Conservation (phyloP, 805 yeast genomes). For the Cyberlindnera mycetangii region DNA sequence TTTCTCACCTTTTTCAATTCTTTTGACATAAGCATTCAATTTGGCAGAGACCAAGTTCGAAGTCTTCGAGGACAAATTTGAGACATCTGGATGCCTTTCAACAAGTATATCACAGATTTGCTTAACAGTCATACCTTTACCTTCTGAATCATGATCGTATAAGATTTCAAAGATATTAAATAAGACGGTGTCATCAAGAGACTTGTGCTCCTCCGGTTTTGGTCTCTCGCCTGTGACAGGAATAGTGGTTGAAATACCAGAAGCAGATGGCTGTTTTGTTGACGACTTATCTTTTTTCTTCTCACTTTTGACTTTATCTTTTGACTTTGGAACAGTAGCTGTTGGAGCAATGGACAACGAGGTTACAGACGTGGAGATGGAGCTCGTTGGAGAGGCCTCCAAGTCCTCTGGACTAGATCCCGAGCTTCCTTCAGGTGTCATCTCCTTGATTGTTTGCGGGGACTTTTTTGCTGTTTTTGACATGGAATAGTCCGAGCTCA, state of each 20-base stretch:
- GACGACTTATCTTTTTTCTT: conserved; percentile 26
- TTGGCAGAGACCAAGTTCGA: conserved; percentile 81
- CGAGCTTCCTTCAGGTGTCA: conserved; percentile 26
- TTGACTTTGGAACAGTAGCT: conserved; percentile 6
- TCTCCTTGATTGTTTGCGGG: conserved; percentile 21
- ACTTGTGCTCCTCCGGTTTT: conserved; percentile 58
- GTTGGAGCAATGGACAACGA: conserved; percentile 17
- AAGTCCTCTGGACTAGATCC: conserved; percentile 25
- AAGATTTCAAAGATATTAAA: conserved; percentile 72
- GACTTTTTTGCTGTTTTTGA: conserved; percentile 12
- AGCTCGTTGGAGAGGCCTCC: conserved; percentile 28
- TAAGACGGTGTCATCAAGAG: conserved; percentile 73
- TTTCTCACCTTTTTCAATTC: conserved; percentile 81
- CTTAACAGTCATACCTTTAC: conserved; percentile 85
- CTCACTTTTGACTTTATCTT: conserved; percentile 20
- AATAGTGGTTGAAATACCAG: conserved; percentile 73
- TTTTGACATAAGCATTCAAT: conserved; percentile 78
- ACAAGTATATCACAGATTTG: conserved; percentile 76
- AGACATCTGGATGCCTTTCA: conserved; percentile 81
- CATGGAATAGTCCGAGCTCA: conserved; percentile 20
- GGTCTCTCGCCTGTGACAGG: conserved; percentile 80
- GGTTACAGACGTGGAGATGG: conserved; percentile 20
- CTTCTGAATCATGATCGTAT: conserved; percentile 63
- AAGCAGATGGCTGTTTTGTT: conserved; percentile 39
- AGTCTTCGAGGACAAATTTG: conserved; percentile 73